Conservation (phyloP, 208 protist species). For the Leishmania tarentolae region DNA sequence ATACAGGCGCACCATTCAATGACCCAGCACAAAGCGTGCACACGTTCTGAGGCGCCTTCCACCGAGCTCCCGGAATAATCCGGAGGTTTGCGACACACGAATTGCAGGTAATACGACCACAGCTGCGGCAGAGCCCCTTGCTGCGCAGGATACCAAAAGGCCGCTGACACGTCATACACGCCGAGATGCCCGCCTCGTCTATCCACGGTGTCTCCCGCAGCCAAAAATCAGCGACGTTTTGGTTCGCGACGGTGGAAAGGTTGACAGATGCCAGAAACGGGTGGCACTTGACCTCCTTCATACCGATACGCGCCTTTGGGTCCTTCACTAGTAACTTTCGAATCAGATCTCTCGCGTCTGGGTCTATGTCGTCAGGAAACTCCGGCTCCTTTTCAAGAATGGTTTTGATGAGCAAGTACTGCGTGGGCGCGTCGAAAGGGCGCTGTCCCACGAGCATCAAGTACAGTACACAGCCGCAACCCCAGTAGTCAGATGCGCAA, state of each 20-base stretch:
- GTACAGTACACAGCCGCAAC: constrained; percentile 92
- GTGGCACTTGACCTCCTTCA: constrained; percentile 74
- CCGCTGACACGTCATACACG: constrained; percentile 71
- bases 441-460: constrained; percentile 87
- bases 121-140: constrained; percentile 85
- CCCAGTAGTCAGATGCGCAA: constrained; percentile 94
- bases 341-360: constrained; percentile 77
- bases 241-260: constrained; percentile 48
- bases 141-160: constrained; percentile 55
- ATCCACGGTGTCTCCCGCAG: constrained; percentile 81
- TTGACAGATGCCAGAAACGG: constrained; percentile 77
- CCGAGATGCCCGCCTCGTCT: constrained; percentile 57
- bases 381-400: constrained; percentile 88
- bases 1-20: constrained; percentile 8
- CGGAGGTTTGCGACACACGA: constrained; percentile 54
- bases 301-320: constrained; percentile 60
- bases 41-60: constrained; percentile 41
- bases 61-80: constrained; percentile 49
- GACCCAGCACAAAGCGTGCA: constrained; percentile 43
- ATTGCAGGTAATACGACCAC: constrained; percentile 86
- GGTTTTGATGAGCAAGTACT: constrained; percentile 88
- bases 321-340: constrained; percentile 75
- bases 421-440: constrained; percentile 87
- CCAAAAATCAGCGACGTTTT: constrained; percentile 62
- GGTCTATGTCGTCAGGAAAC: constrained; percentile 67